Base-by-base conservation (phyloP, 495 filamentous ascomycete species). In the Neurospora sublineolata region DNA sequence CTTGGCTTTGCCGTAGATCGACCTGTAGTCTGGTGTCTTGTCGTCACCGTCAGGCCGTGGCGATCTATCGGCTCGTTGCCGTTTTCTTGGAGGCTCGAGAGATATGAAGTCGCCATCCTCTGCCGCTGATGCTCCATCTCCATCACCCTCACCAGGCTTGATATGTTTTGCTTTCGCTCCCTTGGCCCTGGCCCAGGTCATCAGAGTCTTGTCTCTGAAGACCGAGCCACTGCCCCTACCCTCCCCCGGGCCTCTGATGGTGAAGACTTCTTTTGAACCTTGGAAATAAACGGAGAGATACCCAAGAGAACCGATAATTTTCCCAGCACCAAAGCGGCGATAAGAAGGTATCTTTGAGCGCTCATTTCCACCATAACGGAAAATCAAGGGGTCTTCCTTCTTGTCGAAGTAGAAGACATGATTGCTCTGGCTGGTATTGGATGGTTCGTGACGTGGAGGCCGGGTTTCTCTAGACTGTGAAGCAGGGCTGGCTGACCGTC, bases 1-100 rank as follows among this genome's bases (percentile, higher is more conserved):
- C 72, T 84, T 91, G 27, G 86, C 84, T 77, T 89, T 90, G 27
- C 87, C 87, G 70, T 90, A 83, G 20, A 94, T 89, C 36, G 91
- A 93, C 44, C 91, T 86, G 74, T 93, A 94, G 64, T 89, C 84
- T 69, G 84, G 83, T 81, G 10, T 88, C 86, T 30, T 20, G 64
- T 87, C 81, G 16, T 81, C 52, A 8, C 33, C 80, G 0, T 83
- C 84, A 3, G 75, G 78, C 27, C 68, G 74, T 0, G 76, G 69
- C 30, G 72, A 73, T 39, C 67, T 73, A 10, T 72, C 69, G n/a
- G 52, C 72, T 60, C 83, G 80, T 73, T 80, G 80, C 33, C 83
- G 80, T 72, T 85, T 85, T 30, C 71, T 81, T n/a, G 80, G 77
- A 4, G 78, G 64, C 18, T 60, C 73, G 6, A 84, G 74, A 4